Evolutionary conservation across 2,329 filamentous ascomycete species (phyloP).

Genomic region (Monosporascus ibericus): DNA sequence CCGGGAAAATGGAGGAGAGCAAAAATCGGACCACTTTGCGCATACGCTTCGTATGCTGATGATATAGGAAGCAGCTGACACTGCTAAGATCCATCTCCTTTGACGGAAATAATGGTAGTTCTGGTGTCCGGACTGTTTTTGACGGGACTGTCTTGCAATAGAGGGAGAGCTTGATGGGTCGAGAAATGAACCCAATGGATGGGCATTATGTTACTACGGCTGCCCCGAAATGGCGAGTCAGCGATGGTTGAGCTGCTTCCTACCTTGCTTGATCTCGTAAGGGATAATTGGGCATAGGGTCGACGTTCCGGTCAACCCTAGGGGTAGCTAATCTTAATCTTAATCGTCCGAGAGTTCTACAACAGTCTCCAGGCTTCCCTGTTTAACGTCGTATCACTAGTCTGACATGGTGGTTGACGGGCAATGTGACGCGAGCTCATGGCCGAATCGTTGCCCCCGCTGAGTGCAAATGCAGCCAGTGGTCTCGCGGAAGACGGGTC

Average conservation of each 20-base stretch:
- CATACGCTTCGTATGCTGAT: conserved; percentile 4
- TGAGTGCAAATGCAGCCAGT: too few relatives aligned
- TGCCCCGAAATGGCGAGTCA: neutral
- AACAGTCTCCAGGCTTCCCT: neutral
- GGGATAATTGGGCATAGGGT: neutral
- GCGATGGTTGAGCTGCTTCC: neutral
- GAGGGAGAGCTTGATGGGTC: neutral
- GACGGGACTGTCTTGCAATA: neutral
- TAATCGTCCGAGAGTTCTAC: neutral
- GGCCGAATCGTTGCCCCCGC: too few relatives aligned
- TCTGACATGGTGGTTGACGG: too few relatives aligned
- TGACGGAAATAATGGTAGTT: too few relatives aligned
- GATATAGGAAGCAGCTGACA: conserved; percentile 7
- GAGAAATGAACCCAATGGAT: neutral
- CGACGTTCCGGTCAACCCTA: neutral
- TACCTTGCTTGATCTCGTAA: neutral
- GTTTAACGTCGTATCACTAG: neutral
- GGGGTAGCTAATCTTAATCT: neutral
- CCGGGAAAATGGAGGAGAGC: conserved; percentile 5
- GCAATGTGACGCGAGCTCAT: too few relatives aligned
- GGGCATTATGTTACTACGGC: neutral
- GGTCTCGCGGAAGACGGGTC: too few relatives aligned
- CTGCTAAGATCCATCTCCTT: neutral
- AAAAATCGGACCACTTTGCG: conserved; percentile 3
- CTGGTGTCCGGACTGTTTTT: too few relatives aligned